phyloP scores from a whole-genome alignment of 768 basidiomycete species.

The Kockovaella imperatae region DNA sequence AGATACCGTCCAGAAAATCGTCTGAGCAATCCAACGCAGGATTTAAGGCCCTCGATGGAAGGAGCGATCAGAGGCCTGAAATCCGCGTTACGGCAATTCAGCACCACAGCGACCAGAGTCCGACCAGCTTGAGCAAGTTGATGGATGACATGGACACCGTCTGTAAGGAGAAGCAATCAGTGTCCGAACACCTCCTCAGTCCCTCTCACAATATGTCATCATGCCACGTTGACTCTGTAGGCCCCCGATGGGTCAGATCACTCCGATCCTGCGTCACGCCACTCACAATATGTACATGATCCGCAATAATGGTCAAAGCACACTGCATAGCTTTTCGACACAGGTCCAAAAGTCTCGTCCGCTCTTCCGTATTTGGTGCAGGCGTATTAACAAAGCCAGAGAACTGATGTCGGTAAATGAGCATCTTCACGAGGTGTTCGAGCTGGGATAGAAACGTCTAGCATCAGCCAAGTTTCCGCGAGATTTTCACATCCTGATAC shows the following conservation, averaged over 20 bases:
- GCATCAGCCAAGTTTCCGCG: conserved; percentile 4
- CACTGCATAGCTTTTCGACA: conserved; percentile 61
- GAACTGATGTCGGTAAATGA: conserved; percentile 79
- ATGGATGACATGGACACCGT: conserved; percentile 91
- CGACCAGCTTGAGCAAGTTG: conserved; percentile 89
- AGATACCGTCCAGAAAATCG: conserved; percentile 87
- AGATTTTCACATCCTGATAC: neutral
- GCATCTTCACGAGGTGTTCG: conserved; percentile 76
- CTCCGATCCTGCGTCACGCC: neutral
- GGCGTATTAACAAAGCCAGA: conserved; percentile 43
- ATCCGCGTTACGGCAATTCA: conserved; percentile 76
- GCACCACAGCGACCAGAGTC: conserved; percentile 74
- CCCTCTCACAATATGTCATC: conserved; percentile 83
- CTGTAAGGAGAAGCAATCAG: conserved; percentile 46
- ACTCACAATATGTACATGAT: conserved; percentile 72
- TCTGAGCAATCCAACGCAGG: conserved; percentile 77
- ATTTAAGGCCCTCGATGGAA: conserved; percentile 74
- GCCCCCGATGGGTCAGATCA: neutral
- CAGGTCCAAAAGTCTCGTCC: conserved; percentile 46
- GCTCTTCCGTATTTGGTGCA: conserved; percentile 55
- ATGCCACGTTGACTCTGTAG: conserved; percentile 57
- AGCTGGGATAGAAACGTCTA: too few species aligned
- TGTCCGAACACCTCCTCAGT: neutral
- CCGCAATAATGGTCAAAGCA: conserved; percentile 71
- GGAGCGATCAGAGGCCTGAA: conserved; percentile 70